phyloP scores from a whole-genome alignment of 179 eudicot genomes.

The Silene noctiflora region DNA sequence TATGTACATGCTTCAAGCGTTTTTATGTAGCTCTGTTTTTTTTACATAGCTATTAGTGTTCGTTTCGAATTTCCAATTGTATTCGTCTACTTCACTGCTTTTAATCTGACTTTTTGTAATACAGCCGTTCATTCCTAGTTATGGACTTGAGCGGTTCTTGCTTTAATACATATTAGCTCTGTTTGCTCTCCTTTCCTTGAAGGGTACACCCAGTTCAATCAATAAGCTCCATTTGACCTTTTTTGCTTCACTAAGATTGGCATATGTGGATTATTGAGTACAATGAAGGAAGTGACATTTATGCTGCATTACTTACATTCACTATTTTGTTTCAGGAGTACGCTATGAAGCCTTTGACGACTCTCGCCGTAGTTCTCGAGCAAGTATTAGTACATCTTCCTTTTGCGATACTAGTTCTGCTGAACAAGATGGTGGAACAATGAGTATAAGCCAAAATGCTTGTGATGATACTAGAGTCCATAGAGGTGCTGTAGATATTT shows the following conservation, averaged over 20 bases:
- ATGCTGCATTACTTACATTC: slow-evolving; percentile 8
- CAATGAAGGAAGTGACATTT: background rate
- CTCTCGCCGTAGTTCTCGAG: slow-evolving; percentile 41
- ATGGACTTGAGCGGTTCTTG: background rate
- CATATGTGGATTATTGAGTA: background rate
- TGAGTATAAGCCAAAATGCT: slow-evolving; percentile 33
- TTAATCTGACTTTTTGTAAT: background rate
- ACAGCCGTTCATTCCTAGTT: background rate
- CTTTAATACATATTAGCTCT: background rate
- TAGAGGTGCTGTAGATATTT: slow-evolving; percentile 66
- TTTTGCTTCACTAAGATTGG: background rate
- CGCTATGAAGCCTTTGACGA: slow-evolving; percentile 67
- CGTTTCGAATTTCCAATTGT: background rate
- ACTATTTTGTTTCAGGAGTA: slow-evolving; percentile 44
- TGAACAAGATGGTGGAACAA: slow-evolving; percentile 55
- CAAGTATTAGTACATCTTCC: slow-evolving; percentile 47
- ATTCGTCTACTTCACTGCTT: background rate
- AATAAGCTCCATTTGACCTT: background rate
- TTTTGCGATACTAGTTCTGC: slow-evolving; percentile 54
- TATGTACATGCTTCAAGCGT: background rate
- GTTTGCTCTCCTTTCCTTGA: background rate
- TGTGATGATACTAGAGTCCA: slow-evolving; percentile 51
- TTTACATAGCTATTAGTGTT: background rate
- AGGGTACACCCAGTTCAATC: background rate
- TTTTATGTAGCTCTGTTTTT: background rate